Conservation (phyloP, 169 alveolate species). For the Cyclospora cayetanensis region DNA sequence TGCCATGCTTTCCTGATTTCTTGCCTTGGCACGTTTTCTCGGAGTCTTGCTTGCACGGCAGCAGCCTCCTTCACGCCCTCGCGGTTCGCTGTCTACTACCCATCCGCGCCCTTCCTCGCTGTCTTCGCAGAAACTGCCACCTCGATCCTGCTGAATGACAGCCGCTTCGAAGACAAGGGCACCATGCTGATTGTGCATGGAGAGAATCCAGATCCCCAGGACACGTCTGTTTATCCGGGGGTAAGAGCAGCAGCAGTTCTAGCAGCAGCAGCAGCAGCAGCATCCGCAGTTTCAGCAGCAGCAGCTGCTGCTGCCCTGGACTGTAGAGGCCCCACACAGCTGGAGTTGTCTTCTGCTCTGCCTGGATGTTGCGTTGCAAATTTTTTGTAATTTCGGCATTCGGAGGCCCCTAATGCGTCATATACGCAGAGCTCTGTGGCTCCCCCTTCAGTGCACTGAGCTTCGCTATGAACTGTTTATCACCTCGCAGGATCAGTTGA, state of each 20-base stretch:
- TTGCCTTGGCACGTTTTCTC: background rate
- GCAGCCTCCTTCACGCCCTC: background rate
- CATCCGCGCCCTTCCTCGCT: background rate
- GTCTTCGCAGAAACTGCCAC: background rate
- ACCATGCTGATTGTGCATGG: conserved; percentile 14
- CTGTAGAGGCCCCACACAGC: background rate
- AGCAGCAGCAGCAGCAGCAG: background rate
- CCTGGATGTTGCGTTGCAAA: background rate
- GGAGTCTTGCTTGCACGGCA: background rate
- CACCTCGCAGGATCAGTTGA: conserved; percentile 30
- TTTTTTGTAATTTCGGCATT: background rate
- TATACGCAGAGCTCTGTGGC: background rate
- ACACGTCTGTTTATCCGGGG: background rate
- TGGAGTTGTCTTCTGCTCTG: background rate
- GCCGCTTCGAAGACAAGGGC: conserved; percentile 13
- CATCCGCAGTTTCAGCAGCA: no score
- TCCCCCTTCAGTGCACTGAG: background rate
- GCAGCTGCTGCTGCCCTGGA: background rate
- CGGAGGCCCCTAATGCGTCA: background rate
- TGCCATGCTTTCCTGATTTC: no score
- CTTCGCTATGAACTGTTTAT: background rate
- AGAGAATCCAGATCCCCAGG: background rate
- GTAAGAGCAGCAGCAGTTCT: background rate
- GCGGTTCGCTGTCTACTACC: no score
- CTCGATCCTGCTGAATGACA: conserved; percentile 16